phyloP scores from a whole-genome alignment of 2,329 filamentous ascomycete genomes.

The Xylariaceae sp. region DNA sequence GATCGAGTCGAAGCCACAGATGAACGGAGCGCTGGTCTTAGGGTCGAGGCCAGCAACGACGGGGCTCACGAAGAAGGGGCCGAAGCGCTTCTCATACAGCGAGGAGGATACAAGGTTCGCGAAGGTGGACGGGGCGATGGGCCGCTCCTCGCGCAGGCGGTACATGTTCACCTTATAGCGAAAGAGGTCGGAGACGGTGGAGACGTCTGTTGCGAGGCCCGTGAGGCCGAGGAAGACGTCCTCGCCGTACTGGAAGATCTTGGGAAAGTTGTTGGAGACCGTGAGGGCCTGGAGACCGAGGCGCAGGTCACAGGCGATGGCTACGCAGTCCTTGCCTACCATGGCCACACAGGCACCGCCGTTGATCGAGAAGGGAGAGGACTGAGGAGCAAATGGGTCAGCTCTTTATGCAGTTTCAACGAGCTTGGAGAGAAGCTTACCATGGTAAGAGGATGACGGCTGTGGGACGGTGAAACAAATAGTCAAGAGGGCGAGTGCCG shows the following conservation, averaged over 20 bases:
- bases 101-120: conserved; percentile 90
- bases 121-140: conserved; percentile 91
- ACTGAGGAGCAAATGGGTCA: conserved; percentile 45
- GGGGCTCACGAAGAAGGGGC: conserved; percentile 92
- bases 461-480: background rate
- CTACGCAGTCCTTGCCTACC: conserved; percentile 99
- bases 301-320: conserved; percentile 97
- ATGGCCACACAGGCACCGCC: conserved; percentile 97
- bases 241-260: conserved; percentile 96
- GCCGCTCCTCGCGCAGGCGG: conserved; percentile 93
- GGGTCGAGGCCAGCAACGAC: conserved; percentile 94
- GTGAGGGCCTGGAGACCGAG: conserved; percentile 95
- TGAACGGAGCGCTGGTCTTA: conserved; percentile 91
- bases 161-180: conserved; percentile 99
- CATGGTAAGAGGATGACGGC: conserved; percentile 22
- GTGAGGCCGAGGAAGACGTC: conserved; percentile 94
- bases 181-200: conserved; percentile 93
- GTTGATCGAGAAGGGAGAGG: conserved; percentile 92
- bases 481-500: background rate
- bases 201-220: conserved; percentile 92
- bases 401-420: conserved; percentile 24
- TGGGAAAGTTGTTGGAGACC: conserved; percentile 99
- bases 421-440: conserved; percentile 26
- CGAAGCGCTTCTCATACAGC: conserved; percentile 93
- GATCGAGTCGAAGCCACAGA: conserved; percentile 98